phyloP scores from a whole-genome alignment of 1,284 basidiomycete species.

The Chalciporus sp. region DNA sequence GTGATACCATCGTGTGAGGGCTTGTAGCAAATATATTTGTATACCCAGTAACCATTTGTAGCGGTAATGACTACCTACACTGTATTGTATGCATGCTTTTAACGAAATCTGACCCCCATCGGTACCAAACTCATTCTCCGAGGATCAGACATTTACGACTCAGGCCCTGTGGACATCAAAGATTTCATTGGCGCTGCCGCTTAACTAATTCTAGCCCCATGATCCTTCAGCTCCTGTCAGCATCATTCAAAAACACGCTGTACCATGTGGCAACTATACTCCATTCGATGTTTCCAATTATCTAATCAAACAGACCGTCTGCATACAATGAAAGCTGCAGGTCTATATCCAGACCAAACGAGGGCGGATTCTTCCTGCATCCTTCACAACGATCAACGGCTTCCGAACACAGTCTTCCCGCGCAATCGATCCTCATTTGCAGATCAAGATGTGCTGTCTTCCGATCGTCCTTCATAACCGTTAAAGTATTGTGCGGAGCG shows the following conservation, averaged over 20 bases:
- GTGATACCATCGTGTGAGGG: too few species aligned
- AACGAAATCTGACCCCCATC: too few species aligned
- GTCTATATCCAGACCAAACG: conserved; percentile 16
- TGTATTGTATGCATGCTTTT: too few species aligned
- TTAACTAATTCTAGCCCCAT: too few species aligned
- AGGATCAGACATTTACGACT: too few species aligned
- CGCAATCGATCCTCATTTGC: conserved; percentile 20
- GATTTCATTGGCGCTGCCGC: too few species aligned
- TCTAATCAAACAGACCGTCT: conserved; percentile 30
- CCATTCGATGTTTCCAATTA: conserved; percentile 32
- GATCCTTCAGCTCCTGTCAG: too few species aligned
- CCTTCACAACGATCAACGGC: conserved; percentile 24
- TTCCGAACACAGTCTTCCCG: conserved; percentile 10
- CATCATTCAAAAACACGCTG: conserved; percentile 21
- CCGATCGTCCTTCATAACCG: conserved; percentile 23
- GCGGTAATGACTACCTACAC: too few species aligned
- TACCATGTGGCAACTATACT: conserved; percentile 30
- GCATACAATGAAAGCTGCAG: conserved; percentile 21
- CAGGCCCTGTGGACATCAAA: too few species aligned
- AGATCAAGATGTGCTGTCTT: conserved; percentile 17
- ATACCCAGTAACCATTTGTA: too few species aligned
- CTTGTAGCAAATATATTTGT: too few species aligned
- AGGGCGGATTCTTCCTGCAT: conserved; percentile 23
- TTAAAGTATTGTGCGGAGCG: conserved; percentile 28
- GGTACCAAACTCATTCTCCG: too few species aligned